Base-by-base conservation (phyloP, 768 basidiomycete species). In the Boletus reticulatus region DNA sequence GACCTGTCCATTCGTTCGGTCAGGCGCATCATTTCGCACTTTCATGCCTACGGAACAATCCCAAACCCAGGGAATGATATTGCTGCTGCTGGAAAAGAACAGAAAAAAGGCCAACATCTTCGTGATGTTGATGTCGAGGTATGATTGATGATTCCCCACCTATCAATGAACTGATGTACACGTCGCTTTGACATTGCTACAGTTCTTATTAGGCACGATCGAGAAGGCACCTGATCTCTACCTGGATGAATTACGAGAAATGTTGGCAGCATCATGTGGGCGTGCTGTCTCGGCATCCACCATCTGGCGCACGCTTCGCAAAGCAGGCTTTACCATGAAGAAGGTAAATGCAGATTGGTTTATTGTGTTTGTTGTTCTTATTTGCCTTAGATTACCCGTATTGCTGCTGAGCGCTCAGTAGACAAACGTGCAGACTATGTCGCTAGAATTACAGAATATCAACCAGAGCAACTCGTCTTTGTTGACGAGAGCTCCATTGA, bases 201-300 rank as follows among this genome's bases (percentile, higher is more conserved):
- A 43, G 42, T 43, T 43, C 3, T 3, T 43, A 5, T 13, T 43
- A 6, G 22, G 42, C 6, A 43, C 42, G 0, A 43, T 43, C 5
- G 11, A 43, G 13, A 43, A 43, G 8, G 4, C 42, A 14, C 42
- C 22, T 3, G 22, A 43, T 11, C 22, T 43, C 6, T 43, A 43
- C 8, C 13, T 43, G 12, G 22, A 43, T 9, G 22, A 43, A 14
- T 12, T 43, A 13, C 14, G 4, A 8, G 42, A 43, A 0, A 43
- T 24, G 22, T 14, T 43, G 14, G 22, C 7, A 7, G 13, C 14
- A 8, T 22, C 42, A 1, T 22, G 11, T 16, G 42, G 41, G 2
- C 16, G 1, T 3, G 16, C 27, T 24, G 2, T 43, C 19, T 43
- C 14, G 0, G 0, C 0, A 0, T 22, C 22, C 1, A 24, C 42